These are phyloP conservation scores for Dichotomopilus funicola DNA, from an alignment of 2,329 filamentous ascomycete species.

Conservation along the genomic window DNA sequence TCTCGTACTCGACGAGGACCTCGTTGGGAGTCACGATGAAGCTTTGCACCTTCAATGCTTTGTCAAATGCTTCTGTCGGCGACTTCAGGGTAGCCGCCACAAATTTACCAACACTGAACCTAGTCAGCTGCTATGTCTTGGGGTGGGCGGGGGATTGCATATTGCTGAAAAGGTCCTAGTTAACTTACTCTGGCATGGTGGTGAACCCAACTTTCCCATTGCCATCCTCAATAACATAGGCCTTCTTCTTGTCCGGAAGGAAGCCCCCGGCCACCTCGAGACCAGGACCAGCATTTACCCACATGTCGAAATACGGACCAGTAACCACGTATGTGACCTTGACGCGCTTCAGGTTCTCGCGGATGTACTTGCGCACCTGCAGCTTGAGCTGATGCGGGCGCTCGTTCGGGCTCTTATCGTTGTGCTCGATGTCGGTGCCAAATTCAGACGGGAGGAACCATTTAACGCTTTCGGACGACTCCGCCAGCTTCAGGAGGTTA, in stretches of 20 bases:
- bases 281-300: conserved; percentile 38
- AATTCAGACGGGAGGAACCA: conserved; percentile 65
- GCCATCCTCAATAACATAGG: conserved; percentile 56
- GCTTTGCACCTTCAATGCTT: conserved; percentile 61
- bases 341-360: conserved; percentile 45
- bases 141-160: neutral
- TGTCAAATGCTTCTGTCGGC: conserved; percentile 46
- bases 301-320: conserved; percentile 62
- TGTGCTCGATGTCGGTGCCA: conserved; percentile 59
- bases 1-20: conserved; percentile 61
- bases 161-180: neutral
- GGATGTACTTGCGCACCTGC: conserved; percentile 56
- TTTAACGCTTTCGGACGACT: conserved; percentile 45
- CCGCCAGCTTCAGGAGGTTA: conserved; percentile 54
- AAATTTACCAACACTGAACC: conserved; percentile 56
- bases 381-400: conserved; percentile 65
- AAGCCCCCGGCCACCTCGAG: conserved; percentile 48
- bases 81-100: conserved; percentile 56
- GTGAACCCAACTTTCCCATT: conserved; percentile 59
- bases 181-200: conserved; percentile 61
- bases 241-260: conserved; percentile 49
- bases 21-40: conserved; percentile 59
- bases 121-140: neutral
- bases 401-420: conserved; percentile 47
- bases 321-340: conserved; percentile 63